Conservation (phyloP, 2,329 filamentous ascomycete genomes). For the Xylaria sp. region DNA sequence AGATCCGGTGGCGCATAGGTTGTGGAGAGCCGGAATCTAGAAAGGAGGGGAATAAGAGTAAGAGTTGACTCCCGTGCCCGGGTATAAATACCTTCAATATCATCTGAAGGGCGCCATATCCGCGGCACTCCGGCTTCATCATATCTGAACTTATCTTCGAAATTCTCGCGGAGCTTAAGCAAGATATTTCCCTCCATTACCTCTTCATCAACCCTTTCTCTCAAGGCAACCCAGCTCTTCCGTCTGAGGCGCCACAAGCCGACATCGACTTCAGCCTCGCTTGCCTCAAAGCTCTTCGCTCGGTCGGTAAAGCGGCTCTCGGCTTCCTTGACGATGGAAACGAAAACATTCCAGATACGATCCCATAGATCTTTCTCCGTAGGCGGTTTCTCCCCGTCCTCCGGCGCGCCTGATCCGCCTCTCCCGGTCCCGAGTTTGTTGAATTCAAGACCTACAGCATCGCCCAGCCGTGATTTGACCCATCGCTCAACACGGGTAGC, state of each 20-base stretch:
- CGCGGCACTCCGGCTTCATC: slow-evolving; percentile 93
- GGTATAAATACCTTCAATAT: slow-evolving; percentile 96
- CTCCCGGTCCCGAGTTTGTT: slow-evolving; percentile 93
- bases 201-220: slow-evolving; percentile 93
- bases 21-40: slow-evolving; percentile 80
- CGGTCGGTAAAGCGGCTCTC: slow-evolving; percentile 87
- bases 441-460: slow-evolving; percentile 92
- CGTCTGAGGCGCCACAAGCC: slow-evolving; percentile 91
- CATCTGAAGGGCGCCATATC: slow-evolving; percentile 96
- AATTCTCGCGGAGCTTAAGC: slow-evolving; percentile 95
- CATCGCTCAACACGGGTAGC: slow-evolving; percentile 92
- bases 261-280: slow-evolving; percentile 87
- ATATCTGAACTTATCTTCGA: slow-evolving; percentile 99
- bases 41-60: slow-evolving; percentile 87
- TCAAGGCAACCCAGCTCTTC: slow-evolving; percentile 93
- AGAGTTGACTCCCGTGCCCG: slow-evolving; percentile 92
- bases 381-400: slow-evolving; percentile 76
- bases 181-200: slow-evolving; percentile 98
- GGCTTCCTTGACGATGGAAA: slow-evolving; percentile 83
- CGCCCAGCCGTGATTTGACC: slow-evolving; percentile 87
- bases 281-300: slow-evolving; percentile 93
- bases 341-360: slow-evolving; percentile 89
- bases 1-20: slow-evolving; percentile 85
- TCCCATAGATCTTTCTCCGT: slow-evolving; percentile 94
- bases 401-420: slow-evolving; percentile 82